Percentiles rank a stretch among this genome's conserved stretches.
Conservation (phyloP, 2,329 filamentous ascomycete species). For the Monilinia laxa region DNA sequence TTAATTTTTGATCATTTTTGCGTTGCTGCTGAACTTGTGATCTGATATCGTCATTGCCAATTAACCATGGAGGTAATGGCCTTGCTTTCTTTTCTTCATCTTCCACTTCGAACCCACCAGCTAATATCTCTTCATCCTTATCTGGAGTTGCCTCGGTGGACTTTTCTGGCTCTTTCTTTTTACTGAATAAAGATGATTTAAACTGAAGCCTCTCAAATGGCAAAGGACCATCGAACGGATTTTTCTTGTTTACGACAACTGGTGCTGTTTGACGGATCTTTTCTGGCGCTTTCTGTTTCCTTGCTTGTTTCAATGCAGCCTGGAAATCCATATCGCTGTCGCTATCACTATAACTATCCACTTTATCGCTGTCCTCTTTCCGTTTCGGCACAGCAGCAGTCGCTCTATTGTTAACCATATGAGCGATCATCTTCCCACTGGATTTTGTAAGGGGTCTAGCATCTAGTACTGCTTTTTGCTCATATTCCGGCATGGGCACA, state of each 20-base stretch:
- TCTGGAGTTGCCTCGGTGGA: conserved; percentile 28
- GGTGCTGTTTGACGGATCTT: conserved; percentile 42
- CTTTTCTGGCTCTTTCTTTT: conserved; percentile 40
- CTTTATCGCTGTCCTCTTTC: conserved; percentile 37
- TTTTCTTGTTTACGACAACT: conserved; percentile 54
- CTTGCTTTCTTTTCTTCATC: conserved; percentile 39
- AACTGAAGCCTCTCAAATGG: conserved; percentile 86
- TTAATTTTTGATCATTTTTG: conserved; percentile 57
- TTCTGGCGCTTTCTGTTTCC: conserved; percentile 54
- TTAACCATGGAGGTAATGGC: conserved; percentile 77
- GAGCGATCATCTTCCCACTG: conserved; percentile 64
- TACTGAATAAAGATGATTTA: conserved; percentile 59
- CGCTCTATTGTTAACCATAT: conserved; percentile 71
- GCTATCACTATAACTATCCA: conserved; percentile 59
- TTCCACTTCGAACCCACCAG: conserved; percentile 44
- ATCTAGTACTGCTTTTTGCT: conserved; percentile 52
- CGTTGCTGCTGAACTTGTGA: conserved; percentile 60
- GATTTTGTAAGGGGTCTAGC: conserved; percentile 53
- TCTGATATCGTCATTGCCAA: conserved; percentile 62
- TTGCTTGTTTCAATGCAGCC: conserved; percentile 70
- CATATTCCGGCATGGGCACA: conserved; percentile 54
- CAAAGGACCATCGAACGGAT: conserved; percentile 74
- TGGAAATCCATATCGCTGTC: conserved; percentile 81
- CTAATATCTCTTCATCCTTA: conserved; percentile 39
- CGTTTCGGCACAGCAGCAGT: conserved; percentile 57